These are phyloP conservation scores for Pichia sp. DNA, from an alignment of 1,139 yeast species.

Conservation along the genomic window DNA sequence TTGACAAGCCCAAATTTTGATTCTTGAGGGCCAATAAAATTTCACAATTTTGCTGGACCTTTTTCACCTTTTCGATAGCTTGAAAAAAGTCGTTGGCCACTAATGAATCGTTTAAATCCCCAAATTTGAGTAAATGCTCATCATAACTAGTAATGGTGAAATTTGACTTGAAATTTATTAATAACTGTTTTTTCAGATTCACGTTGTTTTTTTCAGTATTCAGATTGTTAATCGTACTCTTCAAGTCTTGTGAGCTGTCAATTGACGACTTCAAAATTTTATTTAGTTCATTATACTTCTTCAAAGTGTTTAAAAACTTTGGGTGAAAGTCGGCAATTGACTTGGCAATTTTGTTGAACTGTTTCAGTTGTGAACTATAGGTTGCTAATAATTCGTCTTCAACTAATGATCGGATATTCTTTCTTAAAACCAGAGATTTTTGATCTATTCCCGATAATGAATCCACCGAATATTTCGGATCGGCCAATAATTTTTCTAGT, in stretches of 20 bases:
- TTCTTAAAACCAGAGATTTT: slow-evolving; percentile 24
- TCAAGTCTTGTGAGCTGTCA: slow-evolving; percentile 24
- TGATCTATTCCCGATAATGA: too few species aligned
- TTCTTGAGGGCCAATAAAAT: slow-evolving; percentile 60
- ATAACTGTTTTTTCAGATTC: slow-evolving; percentile 44
- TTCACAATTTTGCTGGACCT: slow-evolving; percentile 60
- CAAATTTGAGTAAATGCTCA: slow-evolving; percentile 34
- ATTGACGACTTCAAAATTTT: slow-evolving; percentile 24
- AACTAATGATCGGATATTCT: slow-evolving; percentile 57
- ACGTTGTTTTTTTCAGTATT: slow-evolving; percentile 35
- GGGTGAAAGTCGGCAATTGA: slow-evolving; percentile 37
- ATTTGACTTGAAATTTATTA: slow-evolving; percentile 50
- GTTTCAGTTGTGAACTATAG: slow-evolving; percentile 50
- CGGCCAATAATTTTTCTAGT: slow-evolving; percentile 28
- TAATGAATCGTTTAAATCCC: slow-evolving; percentile 31
- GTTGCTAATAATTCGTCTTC: slow-evolving; percentile 65
- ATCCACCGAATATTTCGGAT: too few species aligned
- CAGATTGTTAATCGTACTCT: slow-evolving; percentile 31
- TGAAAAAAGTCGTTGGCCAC: slow-evolving; percentile 54
- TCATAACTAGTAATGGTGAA: slow-evolving; percentile 72
- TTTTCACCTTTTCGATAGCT: slow-evolving; percentile 52
- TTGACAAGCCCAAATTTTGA: slow-evolving; percentile 61
- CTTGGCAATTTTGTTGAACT: slow-evolving; percentile 49
- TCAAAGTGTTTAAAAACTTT: slow-evolving; percentile 35
- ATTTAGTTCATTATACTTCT: slow-evolving; percentile 33